Percentiles rank a stretch among this genome's conserved stretches.
These are phyloP conservation scores for Leccinum arenicola DNA, from an alignment of 768 basidiomycete species.

Conservation along the genomic window DNA sequence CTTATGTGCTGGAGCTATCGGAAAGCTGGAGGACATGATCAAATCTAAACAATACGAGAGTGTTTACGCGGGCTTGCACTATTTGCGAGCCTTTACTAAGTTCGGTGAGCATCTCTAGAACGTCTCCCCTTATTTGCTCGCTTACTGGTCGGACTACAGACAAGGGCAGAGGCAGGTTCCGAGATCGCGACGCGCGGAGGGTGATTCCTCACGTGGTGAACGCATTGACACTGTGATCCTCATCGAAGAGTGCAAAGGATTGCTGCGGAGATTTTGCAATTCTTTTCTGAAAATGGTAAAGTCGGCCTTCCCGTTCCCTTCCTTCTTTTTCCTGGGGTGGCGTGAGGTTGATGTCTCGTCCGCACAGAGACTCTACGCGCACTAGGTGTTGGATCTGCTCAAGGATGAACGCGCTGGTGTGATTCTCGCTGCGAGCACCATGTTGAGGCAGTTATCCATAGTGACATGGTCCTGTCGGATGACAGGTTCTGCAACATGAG, in stretches of 20 bases:
- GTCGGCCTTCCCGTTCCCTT: too few species aligned
- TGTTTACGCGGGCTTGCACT: slow-evolving; percentile 21
- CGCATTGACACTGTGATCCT: too few species aligned
- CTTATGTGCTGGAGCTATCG: slow-evolving; percentile 14
- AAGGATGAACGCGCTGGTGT: slow-evolving; percentile 16
- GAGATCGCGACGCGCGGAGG: neutral
- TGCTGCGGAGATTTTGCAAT: slow-evolving; percentile 12
- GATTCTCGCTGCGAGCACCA: slow-evolving; percentile 13
- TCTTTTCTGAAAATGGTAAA: slow-evolving; percentile 17
- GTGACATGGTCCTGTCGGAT: slow-evolving; percentile 13
- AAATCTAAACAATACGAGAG: slow-evolving; percentile 2
- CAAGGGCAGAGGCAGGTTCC: neutral
- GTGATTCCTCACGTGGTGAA: too few species aligned
- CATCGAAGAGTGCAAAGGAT: neutral
- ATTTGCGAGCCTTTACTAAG: slow-evolving; percentile 19
- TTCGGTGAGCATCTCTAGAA: slow-evolving; percentile 14
- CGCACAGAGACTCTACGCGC: slow-evolving; percentile 10
- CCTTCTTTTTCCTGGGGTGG: neutral
- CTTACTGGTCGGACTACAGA: slow-evolving; percentile 2
- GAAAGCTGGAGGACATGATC: slow-evolving; percentile 17
- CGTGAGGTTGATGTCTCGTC: neutral
- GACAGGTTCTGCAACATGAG: slow-evolving; percentile 19
- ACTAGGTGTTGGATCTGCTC: slow-evolving; percentile 16
- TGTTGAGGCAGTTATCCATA: slow-evolving; percentile 11
- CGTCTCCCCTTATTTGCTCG: neutral